Evolutionary conservation across 805 yeast species (phyloP).

Genomic region (Candida railenensis): DNA sequence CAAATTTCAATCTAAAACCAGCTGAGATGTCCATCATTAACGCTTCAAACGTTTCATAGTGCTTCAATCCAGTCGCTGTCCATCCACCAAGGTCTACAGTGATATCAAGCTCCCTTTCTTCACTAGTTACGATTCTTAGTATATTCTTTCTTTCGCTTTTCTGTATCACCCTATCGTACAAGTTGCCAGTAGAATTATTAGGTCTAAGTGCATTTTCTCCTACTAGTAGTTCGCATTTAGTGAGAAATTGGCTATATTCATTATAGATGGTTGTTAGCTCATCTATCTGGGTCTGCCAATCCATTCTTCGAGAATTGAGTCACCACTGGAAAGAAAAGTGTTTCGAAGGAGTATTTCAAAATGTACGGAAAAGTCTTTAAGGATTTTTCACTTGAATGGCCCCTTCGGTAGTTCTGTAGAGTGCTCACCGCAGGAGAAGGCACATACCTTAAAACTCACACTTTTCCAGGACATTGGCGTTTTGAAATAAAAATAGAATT

Average conservation of each 20-base stretch:
- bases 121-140: slow-evolving; percentile 16
- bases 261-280: slow-evolving; percentile 3
- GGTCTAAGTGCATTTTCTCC: slow-evolving; percentile 1
- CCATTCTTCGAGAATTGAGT: slow-evolving; percentile 1
- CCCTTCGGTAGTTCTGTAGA: no score
- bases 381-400: no score
- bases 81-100: slow-evolving; percentile 30
- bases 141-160: slow-evolving; percentile 4
- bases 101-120: slow-evolving; percentile 13
- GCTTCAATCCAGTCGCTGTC: slow-evolving; percentile 15
- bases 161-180: slow-evolving; percentile 5
- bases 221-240: slow-evolving; percentile 1
- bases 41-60: slow-evolving; percentile 31
- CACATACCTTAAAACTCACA: no score
- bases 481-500: no score
- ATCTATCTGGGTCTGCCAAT: slow-evolving; percentile 1
- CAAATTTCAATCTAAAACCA: slow-evolving; percentile 19
- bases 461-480: no score
- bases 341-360: no score
- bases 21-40: slow-evolving; percentile 26
- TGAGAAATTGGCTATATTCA: slow-evolving; percentile 5
- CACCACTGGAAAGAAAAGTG: neutral
- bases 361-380: no score
- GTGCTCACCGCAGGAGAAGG: no score
- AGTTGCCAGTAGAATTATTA: neutral